Conservation (phyloP, 148 eudicot genomes). For the Rhododendron vialii region DNA sequence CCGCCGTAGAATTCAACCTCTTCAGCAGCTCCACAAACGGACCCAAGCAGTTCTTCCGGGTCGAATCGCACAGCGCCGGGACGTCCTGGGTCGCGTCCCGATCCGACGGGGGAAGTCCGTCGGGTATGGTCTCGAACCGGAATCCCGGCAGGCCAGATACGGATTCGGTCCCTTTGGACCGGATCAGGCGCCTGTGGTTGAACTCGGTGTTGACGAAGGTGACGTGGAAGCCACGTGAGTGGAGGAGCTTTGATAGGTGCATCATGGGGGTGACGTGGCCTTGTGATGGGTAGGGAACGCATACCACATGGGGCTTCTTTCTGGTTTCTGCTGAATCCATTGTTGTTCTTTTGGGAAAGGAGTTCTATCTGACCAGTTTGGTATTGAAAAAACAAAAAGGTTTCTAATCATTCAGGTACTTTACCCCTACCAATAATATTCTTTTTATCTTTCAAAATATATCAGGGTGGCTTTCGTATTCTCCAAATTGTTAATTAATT, state of each 20-base stretch:
- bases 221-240: constrained; percentile 24
- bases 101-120: constrained; percentile 23
- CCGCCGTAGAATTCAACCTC: constrained; percentile 6
- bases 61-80: constrained; percentile 5
- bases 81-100: constrained; percentile 21
- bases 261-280: constrained; percentile 29
- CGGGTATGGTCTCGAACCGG: constrained; percentile 27
- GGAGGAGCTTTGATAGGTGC: constrained; percentile 26
- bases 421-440: too few relatives aligned
- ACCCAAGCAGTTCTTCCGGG: constrained; percentile 16
- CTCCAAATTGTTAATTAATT: too few relatives aligned
- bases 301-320: constrained; percentile 22
- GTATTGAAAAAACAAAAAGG: neutral
- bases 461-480: too few relatives aligned
- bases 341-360: too few relatives aligned
- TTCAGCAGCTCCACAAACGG: constrained; percentile 14
- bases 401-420: too few relatives aligned
- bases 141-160: constrained; percentile 16
- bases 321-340: neutral
- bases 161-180: constrained; percentile 15
- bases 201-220: constrained; percentile 34
- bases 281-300: constrained; percentile 30
- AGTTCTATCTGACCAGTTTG: neutral
- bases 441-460: too few relatives aligned
- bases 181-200: constrained; percentile 29